Evolutionary conservation across 495 filamentous ascomycete genomes (phyloP), one percentile per base, ranked within the genome.

Genomic region (Penicillium tannophilum): DNA sequence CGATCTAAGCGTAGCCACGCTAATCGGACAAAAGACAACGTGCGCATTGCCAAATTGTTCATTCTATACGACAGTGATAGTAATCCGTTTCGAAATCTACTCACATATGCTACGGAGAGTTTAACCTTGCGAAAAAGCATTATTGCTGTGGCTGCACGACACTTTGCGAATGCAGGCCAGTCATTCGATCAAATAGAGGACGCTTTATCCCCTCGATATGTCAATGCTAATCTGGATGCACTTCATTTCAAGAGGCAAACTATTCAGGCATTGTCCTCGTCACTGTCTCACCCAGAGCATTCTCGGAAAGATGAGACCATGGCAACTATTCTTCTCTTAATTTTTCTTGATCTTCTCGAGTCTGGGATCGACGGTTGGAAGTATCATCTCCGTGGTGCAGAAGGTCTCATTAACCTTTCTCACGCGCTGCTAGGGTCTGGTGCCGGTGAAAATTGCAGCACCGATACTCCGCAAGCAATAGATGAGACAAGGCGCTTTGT

Each of bases 331-430:
- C 75, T 84, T 24, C 80, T 85, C 59, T 74, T 86, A 26, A 75
- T 86, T 58, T 83, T 84, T 46, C 73, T 86, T 17, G 76, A 84
- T 59, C 71, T 86, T 11, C 74, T 86, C 23, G 82, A 86, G 64
- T 79, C 79, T 3, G 82, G 82, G 0, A 79, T 72, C 52, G 77
- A 79, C 16, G 74, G 72, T 9, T 86, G 83, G 83, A 77, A 79
- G 28, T 66, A 69, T 51, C 83, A 86, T 61, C 71, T 85, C 47
- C 69, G 78, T 54, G 79, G 76, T 3, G 80, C 79, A 6, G 73
- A 75, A 33, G 69, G 61, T 23, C 63, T 84, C 1, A 74, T 83
- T 48, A 60, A 62, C 30, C 54, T 63, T 14, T 54, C 54, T 30
- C 35, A 39, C 10, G 39, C 44, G 19, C 48, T 56, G 19, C 42